phyloP scores from a whole-genome alignment of 2,329 filamentous ascomycete species.

The Aspergillus texensis region DNA sequence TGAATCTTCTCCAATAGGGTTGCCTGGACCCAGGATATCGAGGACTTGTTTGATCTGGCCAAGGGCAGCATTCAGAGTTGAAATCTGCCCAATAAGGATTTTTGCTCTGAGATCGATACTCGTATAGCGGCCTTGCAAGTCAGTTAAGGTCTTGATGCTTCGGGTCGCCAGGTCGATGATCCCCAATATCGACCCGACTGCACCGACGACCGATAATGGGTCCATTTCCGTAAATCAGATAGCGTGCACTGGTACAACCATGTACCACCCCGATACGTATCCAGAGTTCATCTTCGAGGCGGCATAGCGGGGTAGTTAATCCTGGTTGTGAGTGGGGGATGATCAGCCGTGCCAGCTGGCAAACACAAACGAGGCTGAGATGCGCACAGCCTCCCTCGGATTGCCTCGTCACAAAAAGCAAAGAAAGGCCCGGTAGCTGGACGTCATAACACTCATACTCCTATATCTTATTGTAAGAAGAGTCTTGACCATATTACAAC shows the following conservation, averaged over 20 bases:
- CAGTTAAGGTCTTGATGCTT: background rate
- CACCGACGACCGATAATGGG: background rate
- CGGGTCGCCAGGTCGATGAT: background rate
- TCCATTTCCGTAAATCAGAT: background rate
- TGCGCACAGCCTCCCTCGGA: background rate
- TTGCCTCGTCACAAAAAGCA: background rate
- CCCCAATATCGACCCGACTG: background rate
- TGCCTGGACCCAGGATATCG: background rate
- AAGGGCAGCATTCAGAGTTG: background rate
- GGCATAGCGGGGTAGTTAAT: background rate
- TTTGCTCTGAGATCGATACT: background rate
- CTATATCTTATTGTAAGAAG: background rate
- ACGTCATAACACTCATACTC: background rate
- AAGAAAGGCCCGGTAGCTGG: background rate
- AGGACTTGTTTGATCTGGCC: background rate
- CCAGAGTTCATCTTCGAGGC: background rate
- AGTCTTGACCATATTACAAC: background rate
- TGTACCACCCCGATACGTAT: background rate
- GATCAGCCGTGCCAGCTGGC: background rate
- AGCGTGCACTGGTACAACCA: background rate
- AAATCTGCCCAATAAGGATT: background rate
- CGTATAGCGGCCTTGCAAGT: background rate
- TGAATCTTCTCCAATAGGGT: background rate
- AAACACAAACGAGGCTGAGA: background rate
- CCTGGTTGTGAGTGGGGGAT: background rate